Evolutionary conservation across 2,329 filamentous ascomycete genomes (phyloP), one percentile per base, ranked within the genome.

Genomic region (Aspergillus latus): DNA sequence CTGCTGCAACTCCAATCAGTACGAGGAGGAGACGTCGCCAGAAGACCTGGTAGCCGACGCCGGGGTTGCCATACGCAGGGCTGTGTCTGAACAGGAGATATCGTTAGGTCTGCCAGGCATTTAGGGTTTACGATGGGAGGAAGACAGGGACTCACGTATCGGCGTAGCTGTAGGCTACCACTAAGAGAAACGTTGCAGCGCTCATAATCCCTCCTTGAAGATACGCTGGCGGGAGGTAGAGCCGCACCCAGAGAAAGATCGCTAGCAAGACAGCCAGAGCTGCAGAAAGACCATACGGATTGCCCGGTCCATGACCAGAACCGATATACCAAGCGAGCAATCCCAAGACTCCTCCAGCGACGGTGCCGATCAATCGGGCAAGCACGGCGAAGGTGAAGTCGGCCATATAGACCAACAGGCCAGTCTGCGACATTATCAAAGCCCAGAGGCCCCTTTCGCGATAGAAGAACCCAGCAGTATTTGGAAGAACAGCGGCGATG

Each of bases 401-500:
- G 0, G 78, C 75, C 70, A 81, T 75, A 60, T 82, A 82, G 8
- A 78, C 68, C 1, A 82, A 68, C 2, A 82, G 59, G 1, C 72
- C 73, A 0, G 77, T 79, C 60, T 82, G 80, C 0, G 74, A 80
- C 66, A 79, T 82, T 42, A 83, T 81, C 7, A 82, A 64, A 0
- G 71, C 78, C 80, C 80, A 83, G 0, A 83, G 68, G 0, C 80
- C 79, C 61, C 80, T 81, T 54, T 82, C 74, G 2, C 79, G 73
- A 49, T 80, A 82, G 59, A 75, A 82, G 62, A 83, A 82, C 1
- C 77, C 79, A 0, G 80, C 74, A 1, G 72, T 73, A 28, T 66
- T 63, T 0, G 77, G 75, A 3, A 82, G 68, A 0, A 71, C 70
- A 0, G 75, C 72, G 0, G 79, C 76, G 4, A 82, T 74, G 0